Evolutionary conservation across 345 rosid genomes (phyloP), one percentile per base, ranked within the genome.

Genomic region (Camelina hispida): DNA sequence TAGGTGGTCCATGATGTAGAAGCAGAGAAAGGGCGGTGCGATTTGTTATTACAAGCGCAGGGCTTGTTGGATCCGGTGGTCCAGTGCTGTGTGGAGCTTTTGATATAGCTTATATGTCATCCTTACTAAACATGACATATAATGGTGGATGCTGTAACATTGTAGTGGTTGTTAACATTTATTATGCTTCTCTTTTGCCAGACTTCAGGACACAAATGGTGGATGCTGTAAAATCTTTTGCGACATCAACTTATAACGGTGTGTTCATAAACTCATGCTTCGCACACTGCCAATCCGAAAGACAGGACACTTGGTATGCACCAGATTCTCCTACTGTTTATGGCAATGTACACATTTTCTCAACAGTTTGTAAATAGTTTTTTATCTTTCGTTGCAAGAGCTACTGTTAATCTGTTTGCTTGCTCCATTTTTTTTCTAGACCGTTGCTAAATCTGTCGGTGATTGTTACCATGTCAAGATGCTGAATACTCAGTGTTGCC

Each of bases 1-100:
- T 82, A 93, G 97, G 94, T 89, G 47, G 78, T 93, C 71, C 91
- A 88, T 73, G 98, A 93, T 82, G 98, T 93, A 44, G 98, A 89
- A 86, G 71, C 98, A 93, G 83, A 86, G 69, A 71, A 85, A 87
- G 59, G n/a, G 96, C 96, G 6, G 98, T 93, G 70, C 89, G 98
- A 20, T 93, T 93, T 71, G 87, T 89, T 30, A 91, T 93, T 55
- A 83, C 96, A 25, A 86, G 96, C 74, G 98, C 96, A 11, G 98
- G 98, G 48, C 75, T 93, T 77, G 98, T 89, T 51, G 97, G 98
- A 59, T 85, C 91, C 2, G 93, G 88, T 81, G 98, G 98, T 66
- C 91, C 98, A 3, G 72, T 81, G 60, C 90, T 87, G 58, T 88
- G 88, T 74, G 98, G 98, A 40, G 88, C 96, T 69, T 94, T 89